Evolutionary conservation across 2,329 filamentous ascomycete species (phyloP).

Genomic region (Alternaria angustiovoidea): DNA sequence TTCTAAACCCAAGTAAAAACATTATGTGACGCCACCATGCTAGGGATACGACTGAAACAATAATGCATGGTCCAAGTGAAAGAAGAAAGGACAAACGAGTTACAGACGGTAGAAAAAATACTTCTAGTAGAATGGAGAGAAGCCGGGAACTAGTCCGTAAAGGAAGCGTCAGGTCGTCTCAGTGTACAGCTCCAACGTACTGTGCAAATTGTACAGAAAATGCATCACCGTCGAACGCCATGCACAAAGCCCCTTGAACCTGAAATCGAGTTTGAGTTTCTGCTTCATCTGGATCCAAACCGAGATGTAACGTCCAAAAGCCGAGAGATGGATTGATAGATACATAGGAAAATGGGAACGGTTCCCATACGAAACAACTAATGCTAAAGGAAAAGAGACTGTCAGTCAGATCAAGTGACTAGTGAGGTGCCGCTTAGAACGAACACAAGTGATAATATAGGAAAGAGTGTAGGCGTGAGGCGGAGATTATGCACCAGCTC

Average conservation of each 20-base stretch:
- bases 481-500: constrained; percentile 37
- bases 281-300: constrained; percentile 38
- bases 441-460: constrained; percentile 6
- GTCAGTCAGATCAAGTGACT: constrained; percentile 44
- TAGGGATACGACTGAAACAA: constrained; percentile 17
- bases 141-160: constrained; percentile 11
- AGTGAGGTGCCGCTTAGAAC: constrained; percentile 17
- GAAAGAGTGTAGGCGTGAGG: constrained; percentile 19
- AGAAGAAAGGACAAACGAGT: constrained; percentile 11
- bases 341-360: constrained; percentile 45
- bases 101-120: constrained; percentile 18
- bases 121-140: constrained; percentile 9
- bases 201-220: constrained; percentile 26
- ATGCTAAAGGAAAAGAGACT: constrained; percentile 41
- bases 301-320: constrained; percentile 36
- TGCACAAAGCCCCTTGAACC: constrained; percentile 23
- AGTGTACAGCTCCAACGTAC: constrained; percentile 37
- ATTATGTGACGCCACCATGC: constrained; percentile 23
- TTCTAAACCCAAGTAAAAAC: constrained; percentile 19
- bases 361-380: constrained; percentile 21
- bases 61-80: constrained; percentile 11
- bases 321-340: constrained; percentile 36
- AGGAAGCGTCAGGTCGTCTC: constrained; percentile 33
- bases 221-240: constrained; percentile 37
- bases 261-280: constrained; percentile 24